Evolutionary conservation across 2,329 filamentous ascomycete species (phyloP), one percentile per base, ranked within the genome.

Genomic region (Cytospora leucostoma): DNA sequence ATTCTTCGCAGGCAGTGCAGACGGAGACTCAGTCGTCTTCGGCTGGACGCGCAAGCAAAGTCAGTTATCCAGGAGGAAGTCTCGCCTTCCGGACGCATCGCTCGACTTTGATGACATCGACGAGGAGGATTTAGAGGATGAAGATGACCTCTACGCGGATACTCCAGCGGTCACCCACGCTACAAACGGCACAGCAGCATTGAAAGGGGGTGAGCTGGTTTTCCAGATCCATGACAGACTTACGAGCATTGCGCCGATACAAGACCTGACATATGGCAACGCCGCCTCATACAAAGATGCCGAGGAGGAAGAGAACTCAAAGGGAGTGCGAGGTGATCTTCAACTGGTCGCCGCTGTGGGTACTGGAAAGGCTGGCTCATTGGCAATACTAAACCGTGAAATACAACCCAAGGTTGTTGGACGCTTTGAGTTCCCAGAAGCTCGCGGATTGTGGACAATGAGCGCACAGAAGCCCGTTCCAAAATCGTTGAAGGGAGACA

Each of bases 1-100:
- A 19, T 73, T 98, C 37, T 99, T 99, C 72, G 76, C 96, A 32
- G 95, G 94, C 13, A 96, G 92, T 70, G 92, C 96, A 71, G 85
- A 89, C 61, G 84, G 88, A 10, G 91, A 98, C 68, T 96, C 94
- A 0, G 74, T 91, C 1, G 82, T 99, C 4, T 74, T 99, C 33
- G 89, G 91, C 27, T 97, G 93, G 89, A 87, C 85, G 44, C 84
- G 85, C 66, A 89, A 88, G 68, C 83, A 87, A 60, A 77, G 79
- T 12, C 84, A 87, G 65, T 69, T 80, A 3, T 84, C 84, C 57
- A 88, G 88, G 69, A 86, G 87, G 60, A 89, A 87, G 68, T 82
- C 84, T 32, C 84, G 87, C 50, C 74, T 84, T 7, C 71, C 84
- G 4, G 88, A 88, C 56, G 78, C 84, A 4, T 76, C 80, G 12